Evolutionary conservation across 192 early-diverging fungal species (phyloP), one percentile per base, ranked within the genome.

Genomic region (Chytriomyces sp.): DNA sequence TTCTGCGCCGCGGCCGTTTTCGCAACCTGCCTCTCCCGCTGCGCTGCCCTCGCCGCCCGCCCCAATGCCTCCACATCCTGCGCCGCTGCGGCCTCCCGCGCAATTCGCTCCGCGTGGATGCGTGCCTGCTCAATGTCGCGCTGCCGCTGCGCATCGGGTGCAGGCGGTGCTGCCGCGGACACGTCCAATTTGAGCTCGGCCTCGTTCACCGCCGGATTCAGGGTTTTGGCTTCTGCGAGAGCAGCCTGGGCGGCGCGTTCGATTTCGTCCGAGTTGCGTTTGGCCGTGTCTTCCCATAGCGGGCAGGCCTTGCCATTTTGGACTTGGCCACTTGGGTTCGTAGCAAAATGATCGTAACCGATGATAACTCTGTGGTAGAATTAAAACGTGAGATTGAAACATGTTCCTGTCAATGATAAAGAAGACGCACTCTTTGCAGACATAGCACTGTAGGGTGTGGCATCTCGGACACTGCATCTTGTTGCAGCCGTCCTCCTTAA

Each of bases 381-480:
- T 52, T 88, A 87, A 57, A 86, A 84, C 61, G 82, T 83, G 36
- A 74, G 44, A 75, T n/a, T 19, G 5, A 5, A 14, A 31, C 32
- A 36, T 0, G n/a, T 44, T n/a, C 40, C 6, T 14, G 39, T 22
- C 6, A 28, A 58, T 70, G n/a, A 69, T 28, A 58, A 32, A 70
- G 28, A 25, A 22, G 2, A 12, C 44, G 56, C 66, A 68, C 66
- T 68, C 19, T 56, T 68, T 68, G 49, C 66, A 68, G 31, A 68
- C 44, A 36, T 68, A 68, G 52, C 66, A 68, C 25, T 26, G 33
- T 2, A 56, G n/a, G 3, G 72, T 64, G 6, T 71, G 63, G 25
- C 86, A 81, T 36, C 80, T 52, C 10, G 77, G 64, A 53, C 86
- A 88, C 6, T 76, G 82, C 86, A 88, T 88, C 52, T 85, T 85